Base-by-base conservation (phyloP, 495 filamentous ascomycete genomes). In the Penicillium daleae region DNA sequence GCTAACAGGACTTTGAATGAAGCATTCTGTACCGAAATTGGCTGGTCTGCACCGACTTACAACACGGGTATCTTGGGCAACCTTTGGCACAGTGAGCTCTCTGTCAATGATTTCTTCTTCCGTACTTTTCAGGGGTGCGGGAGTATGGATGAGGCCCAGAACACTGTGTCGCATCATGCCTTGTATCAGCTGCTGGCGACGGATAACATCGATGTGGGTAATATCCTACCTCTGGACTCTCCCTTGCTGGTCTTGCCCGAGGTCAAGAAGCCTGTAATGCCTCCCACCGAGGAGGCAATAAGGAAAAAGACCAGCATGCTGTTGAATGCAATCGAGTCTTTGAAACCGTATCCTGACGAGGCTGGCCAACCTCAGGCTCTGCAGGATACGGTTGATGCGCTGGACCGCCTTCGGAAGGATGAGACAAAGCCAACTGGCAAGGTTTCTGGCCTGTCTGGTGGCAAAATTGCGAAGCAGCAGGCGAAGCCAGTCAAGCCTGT, bases 141-240 rank as follows among this genome's bases (percentile, higher is more conserved):
- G 33, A 67, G 37, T 10, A 12, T 32, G 35, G 27, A 6, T 0
- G 53, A 64, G 24, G 75, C 76, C 0, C 66, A 64, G 29, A 73
- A 74, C 31, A 69, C 68, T 17, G 66, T 69, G 12, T 71, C 74
- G 0, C 73, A 78, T 32, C 42, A 61, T 31, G 69, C 74, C 12
- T 15, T 79, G 27, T 61, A 75, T 24, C 50, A 54, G 6, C 42
- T 76, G 8, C 39, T 75, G 6, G 55, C 72, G 8, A 31, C 35
- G 3, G 70, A 61, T 0, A 31, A 17, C 1, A 37, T 48, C 7
- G 35, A 52, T 3, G 15, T 32, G 5, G 50, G 49, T 4, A 9
- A 17, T 12, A 15, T 54, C 35, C 8, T 56, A 0, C 39, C 64
- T 2, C 39, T 52, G 1, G 42, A 44, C 21, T 33, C 59, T 10